phyloP scores from a whole-genome alignment of 257 asterid species.

The Phtheirospermum japonicum region DNA sequence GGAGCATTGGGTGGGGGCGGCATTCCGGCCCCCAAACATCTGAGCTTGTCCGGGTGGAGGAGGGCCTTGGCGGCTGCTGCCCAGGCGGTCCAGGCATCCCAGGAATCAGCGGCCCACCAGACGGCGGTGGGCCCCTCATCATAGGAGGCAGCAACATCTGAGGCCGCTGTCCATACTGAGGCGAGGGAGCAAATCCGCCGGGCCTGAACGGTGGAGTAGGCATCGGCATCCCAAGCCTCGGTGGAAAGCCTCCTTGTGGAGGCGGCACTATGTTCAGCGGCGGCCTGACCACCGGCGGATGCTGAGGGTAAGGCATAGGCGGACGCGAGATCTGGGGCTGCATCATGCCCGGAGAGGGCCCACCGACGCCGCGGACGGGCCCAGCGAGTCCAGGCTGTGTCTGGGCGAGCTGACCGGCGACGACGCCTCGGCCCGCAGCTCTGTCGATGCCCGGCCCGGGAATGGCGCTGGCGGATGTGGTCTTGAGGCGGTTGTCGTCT shows the following conservation, averaged over 20 bases:
- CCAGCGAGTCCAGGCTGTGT: constrained; percentile 83
- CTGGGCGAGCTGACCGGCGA: constrained; percentile 40
- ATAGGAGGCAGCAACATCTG: no score
- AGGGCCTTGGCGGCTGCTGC: constrained; percentile 31
- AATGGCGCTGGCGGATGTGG: no score
- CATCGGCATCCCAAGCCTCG: constrained; percentile 48
- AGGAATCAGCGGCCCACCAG: constrained; percentile 56
- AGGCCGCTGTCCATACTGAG: constrained; percentile 71
- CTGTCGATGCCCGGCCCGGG: no score
- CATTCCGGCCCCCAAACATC: constrained; percentile 74
- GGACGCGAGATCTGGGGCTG: no score
- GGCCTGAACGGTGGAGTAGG: constrained; percentile 49
- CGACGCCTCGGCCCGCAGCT: constrained; percentile 79
- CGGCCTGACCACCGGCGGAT: no score
- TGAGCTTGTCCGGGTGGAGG: constrained; percentile 50
- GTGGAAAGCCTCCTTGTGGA: constrained; percentile 36
- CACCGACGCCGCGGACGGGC: no score
- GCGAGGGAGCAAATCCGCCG: constrained; percentile 47
- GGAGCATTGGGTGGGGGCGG: constrained; percentile 57
- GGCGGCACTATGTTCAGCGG: constrained; percentile 44
- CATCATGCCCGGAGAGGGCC: no score
- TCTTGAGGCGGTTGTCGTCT: no score
- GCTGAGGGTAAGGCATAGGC: no score
- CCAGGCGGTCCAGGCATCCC: constrained; percentile 78
- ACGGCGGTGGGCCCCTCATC: constrained; percentile 70